Percentiles rank a stretch among this genome's conserved stretches.
phyloP scores from a whole-genome alignment of 805 yeast genomes.

The Cyberlindnera americana region DNA sequence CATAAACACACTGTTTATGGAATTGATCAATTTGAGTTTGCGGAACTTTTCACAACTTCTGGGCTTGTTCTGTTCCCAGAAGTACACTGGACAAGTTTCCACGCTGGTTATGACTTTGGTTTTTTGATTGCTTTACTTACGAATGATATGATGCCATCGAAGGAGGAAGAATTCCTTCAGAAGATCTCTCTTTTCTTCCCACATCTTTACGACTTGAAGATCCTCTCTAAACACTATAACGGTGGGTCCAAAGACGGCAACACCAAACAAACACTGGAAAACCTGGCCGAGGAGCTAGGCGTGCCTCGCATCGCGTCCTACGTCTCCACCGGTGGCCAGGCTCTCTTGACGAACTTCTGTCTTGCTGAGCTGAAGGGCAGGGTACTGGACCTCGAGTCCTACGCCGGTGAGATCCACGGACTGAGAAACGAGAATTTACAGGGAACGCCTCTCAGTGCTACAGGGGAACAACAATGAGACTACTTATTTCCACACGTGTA shows the following conservation, averaged over 20 bases:
- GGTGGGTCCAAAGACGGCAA: slow-evolving; percentile 11
- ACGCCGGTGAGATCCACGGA: slow-evolving; percentile 53
- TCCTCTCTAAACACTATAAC: slow-evolving; percentile 31
- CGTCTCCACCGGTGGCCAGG: slow-evolving; percentile 60
- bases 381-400: slow-evolving; percentile 35
- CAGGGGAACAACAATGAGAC: neutral
- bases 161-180: slow-evolving; percentile 71
- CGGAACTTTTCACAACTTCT: slow-evolving; percentile 79
- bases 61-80: slow-evolving; percentile 69
- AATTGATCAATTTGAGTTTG: slow-evolving; percentile 73
- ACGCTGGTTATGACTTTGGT: slow-evolving; percentile 93
- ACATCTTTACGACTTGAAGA: slow-evolving; percentile 76
- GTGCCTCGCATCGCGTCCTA: slow-evolving; percentile 55
- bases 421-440: slow-evolving; percentile 29
- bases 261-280: slow-evolving; percentile 49
- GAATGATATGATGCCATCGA: slow-evolving; percentile 73
- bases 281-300: slow-evolving; percentile 66
- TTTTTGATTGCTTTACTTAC: slow-evolving; percentile 74
- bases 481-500: no score
- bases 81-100: slow-evolving; percentile 88
- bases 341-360: slow-evolving; percentile 59
- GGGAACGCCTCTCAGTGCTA: neutral
- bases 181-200: slow-evolving; percentile 77
- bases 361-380: slow-evolving; percentile 48
- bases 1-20: slow-evolving; percentile 71